Evolutionary conservation across 2,329 filamentous ascomycete species (phyloP).

Genomic region (Pezicula neosporulosa): DNA sequence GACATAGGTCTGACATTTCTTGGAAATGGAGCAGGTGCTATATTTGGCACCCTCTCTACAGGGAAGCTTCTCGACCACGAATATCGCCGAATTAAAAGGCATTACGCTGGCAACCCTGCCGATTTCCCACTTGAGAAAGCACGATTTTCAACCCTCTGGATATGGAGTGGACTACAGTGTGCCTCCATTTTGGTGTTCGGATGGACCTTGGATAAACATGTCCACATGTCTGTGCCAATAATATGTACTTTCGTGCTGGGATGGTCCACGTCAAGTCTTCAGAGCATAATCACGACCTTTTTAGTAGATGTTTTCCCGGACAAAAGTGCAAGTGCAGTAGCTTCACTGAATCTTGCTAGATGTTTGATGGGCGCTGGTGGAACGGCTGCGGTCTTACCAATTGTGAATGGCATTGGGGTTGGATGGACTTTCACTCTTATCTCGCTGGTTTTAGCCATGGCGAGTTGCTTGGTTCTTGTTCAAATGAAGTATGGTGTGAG

Average conservation of each 20-base stretch:
- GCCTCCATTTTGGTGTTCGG: constrained; percentile 33
- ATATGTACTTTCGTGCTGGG: constrained; percentile 32
- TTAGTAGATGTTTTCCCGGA: constrained; percentile 31
- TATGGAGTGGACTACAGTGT: constrained; percentile 32
- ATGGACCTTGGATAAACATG: constrained; percentile 24
- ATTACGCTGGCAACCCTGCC: constrained; percentile 8
- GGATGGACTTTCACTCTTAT: constrained; percentile 23
- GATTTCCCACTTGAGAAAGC: constrained; percentile 39
- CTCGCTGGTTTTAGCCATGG: constrained; percentile 31
- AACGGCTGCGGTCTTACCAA: constrained; percentile 21
- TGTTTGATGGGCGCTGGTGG: constrained; percentile 31
- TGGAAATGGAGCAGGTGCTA: constrained; percentile 43
- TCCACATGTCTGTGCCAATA: constrained; percentile 30
- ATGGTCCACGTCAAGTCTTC: constrained; percentile 29
- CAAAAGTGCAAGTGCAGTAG: constrained; percentile 29
- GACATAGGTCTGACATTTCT: constrained; percentile 24
- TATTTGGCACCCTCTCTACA: constrained; percentile 39
- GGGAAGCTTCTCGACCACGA: constrained; percentile 64
- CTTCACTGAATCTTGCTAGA: constrained; percentile 31
- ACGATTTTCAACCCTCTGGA: constrained; percentile 29
- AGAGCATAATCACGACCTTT: constrained; percentile 28
- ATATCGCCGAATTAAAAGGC: constrained; percentile 47
- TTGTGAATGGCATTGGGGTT: constrained; percentile 22
- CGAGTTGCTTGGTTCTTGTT: constrained; percentile 34
- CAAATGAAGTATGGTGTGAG: constrained; percentile 29